Evolutionary conservation across 495 filamentous ascomycete species (phyloP).

Genomic region (Apodospora peruviana): DNA sequence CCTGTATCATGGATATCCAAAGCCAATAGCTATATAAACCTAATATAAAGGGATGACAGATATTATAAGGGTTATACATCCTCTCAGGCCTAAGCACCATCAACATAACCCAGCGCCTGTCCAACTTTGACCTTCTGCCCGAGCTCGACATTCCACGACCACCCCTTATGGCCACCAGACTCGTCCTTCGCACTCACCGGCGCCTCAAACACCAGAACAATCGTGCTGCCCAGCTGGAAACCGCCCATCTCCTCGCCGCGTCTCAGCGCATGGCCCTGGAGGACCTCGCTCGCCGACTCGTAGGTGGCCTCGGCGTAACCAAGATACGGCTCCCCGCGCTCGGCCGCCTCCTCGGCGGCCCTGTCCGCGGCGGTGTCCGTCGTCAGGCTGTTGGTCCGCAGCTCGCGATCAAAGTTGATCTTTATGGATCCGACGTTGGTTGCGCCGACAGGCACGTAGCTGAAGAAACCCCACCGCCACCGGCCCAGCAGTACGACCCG

Average conservation of each 20-base stretch:
- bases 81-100: too few species aligned
- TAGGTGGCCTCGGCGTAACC: constrained; percentile 93
- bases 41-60: neutral
- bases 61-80: neutral
- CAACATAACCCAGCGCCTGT: constrained; percentile 66
- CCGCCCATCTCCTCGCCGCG: constrained; percentile 97
- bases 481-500: constrained; percentile 87
- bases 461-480: constrained; percentile 98
- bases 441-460: constrained; percentile 89
- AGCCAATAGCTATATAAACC: too few species aligned
- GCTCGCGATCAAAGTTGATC: constrained; percentile 93
- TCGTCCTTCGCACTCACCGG: constrained; percentile 63
- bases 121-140: constrained; percentile 88
- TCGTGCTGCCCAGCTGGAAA: constrained; percentile 91
- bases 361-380: constrained; percentile 85
- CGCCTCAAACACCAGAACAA: constrained; percentile 96
- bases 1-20: too few species aligned
- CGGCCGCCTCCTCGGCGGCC: constrained; percentile 70
- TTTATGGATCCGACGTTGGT: constrained; percentile 98
- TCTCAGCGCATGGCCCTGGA: constrained; percentile 76
- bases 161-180: constrained; percentile 60
- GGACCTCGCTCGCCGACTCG: constrained; percentile 63
- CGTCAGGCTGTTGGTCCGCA: constrained; percentile 84
- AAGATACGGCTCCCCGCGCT: constrained; percentile 70
- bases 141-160: constrained; percentile 75